Evolutionary conservation across 2,329 filamentous ascomycete genomes (phyloP), one percentile per base, ranked within the genome.

Genomic region (Penicillium rolfsii): DNA sequence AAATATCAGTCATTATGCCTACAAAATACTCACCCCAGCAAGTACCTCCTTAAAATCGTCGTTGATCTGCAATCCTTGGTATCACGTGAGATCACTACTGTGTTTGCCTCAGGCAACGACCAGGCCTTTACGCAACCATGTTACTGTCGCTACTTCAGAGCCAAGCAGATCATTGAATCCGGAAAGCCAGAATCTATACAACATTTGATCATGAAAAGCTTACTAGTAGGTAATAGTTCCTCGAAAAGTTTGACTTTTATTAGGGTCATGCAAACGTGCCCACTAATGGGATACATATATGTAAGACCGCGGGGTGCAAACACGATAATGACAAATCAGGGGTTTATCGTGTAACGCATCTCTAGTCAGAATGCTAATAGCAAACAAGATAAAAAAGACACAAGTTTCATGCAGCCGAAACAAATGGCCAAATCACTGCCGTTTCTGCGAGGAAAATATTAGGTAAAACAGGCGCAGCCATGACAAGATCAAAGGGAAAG

Each of bases 311-410:
- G 12, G 5, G 19, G 14, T 41, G 7, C 7, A 19, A 24, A 55
- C 11, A 6, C 12, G 55, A 33, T 52, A 11, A 50, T 19, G 16
- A 46, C 24, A 8, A 9, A 26, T 33, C 28, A 16, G 16, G 36
- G 49, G 48, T 55, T 57, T 41, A 54, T 63, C 45, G 59, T 40
- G 36, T 45, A 50, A 62, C 58, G 57, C 56, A 56, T 57, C 56
- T 61, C 50, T 50, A 62, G 48, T 33, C 52, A 45, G 56, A 16
- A 61, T 61, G 43, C 56, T 40, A 52, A 65, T 49, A 24, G 30
- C 45, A 12, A 12, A 36, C 35, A 36, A 36, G 35, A 36, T 1
- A 36, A 12, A 35, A 12, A 50, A 58, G 43, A 45, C 7, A 50
- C 19, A 54, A 55, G 54, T 3, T 56, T 55, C 30, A 62, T n/a